Evolutionary conservation across 768 basidiomycete species (phyloP).

Genomic region (Neoboletus brunneissimus): DNA sequence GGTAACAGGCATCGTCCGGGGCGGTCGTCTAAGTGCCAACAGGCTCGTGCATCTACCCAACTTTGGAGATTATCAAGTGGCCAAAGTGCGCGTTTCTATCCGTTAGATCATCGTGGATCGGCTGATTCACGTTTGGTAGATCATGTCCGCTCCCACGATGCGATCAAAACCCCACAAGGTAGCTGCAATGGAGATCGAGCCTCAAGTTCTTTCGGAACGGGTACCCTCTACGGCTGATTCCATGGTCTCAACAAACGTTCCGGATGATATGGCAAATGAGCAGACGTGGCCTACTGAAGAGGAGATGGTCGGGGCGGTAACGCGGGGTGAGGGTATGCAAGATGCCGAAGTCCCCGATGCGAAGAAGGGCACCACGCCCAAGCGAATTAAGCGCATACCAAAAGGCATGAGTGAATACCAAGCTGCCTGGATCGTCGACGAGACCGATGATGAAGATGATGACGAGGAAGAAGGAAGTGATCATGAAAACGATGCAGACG

Average conservation of each 20-base stretch:
- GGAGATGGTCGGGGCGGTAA: conserved; percentile 62
- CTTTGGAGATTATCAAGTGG: conserved; percentile 84
- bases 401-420: conserved; percentile 98
- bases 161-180: conserved; percentile 34
- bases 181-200: conserved; percentile 65
- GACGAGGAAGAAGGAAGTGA: conserved; percentile 45
- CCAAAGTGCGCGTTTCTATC: conserved; percentile 50
- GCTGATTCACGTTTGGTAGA: conserved; percentile 42
- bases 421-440: conserved; percentile 93
- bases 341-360: conserved; percentile 57
- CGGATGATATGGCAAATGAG: conserved; percentile 88
- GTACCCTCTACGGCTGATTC: conserved; percentile 72
- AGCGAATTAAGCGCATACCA: conserved; percentile 75
- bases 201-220: conserved; percentile 59
- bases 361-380: conserved; percentile 70
- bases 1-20: conserved; percentile 85
- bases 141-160: conserved; percentile 58
- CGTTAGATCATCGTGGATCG: background rate
- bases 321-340: conserved; percentile 15
- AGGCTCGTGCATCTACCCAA: conserved; percentile 85
- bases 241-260: conserved; percentile 80
- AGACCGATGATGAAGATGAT: conserved; percentile 61
- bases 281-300: conserved; percentile 99
- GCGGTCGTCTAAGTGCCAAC: conserved; percentile 70
- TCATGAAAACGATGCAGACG: conserved; percentile 34